Conservation (phyloP, 768 basidiomycete species). For the Favolaschia claudopus region DNA sequence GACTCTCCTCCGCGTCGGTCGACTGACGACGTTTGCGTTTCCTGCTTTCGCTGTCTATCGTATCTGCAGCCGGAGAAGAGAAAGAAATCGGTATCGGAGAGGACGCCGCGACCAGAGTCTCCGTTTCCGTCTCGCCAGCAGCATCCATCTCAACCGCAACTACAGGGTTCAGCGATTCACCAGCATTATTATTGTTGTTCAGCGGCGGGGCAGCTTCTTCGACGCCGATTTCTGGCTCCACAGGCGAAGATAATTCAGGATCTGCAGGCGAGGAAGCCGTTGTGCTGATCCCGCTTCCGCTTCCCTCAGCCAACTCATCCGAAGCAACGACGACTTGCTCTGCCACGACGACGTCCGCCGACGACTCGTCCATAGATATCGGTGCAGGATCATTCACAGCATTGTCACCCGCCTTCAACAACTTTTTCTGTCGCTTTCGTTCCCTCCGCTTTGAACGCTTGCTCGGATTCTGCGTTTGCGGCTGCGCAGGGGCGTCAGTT, state of each 20-base stretch:
- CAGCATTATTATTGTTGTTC: too few species aligned
- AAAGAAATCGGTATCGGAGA: neutral
- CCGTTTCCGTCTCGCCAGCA: neutral
- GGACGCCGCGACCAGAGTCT: neutral
- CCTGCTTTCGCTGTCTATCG: neutral
- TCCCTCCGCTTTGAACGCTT: constrained; percentile 3
- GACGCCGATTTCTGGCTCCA: too few species aligned
- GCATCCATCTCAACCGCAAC: neutral
- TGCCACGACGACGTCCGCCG: neutral
- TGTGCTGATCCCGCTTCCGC: neutral
- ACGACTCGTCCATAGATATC: neutral
- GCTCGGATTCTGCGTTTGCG: neutral
- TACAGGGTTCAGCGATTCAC: neutral
- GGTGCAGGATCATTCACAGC: neutral
- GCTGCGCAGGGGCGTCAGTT: too few species aligned
- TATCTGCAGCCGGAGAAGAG: neutral
- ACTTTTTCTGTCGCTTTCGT: neutral
- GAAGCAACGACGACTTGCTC: too few species aligned
- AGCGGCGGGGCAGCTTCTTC: too few species aligned
- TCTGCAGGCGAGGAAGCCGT: neutral
- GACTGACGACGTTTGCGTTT: constrained; percentile 19
- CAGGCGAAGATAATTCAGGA: too few species aligned
- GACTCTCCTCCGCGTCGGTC: neutral
- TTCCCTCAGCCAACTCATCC: neutral
- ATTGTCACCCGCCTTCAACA: neutral